These are phyloP conservation scores for Fusarium humuli DNA, from an alignment of 2,329 filamentous ascomycete species.

Conservation along the genomic window DNA sequence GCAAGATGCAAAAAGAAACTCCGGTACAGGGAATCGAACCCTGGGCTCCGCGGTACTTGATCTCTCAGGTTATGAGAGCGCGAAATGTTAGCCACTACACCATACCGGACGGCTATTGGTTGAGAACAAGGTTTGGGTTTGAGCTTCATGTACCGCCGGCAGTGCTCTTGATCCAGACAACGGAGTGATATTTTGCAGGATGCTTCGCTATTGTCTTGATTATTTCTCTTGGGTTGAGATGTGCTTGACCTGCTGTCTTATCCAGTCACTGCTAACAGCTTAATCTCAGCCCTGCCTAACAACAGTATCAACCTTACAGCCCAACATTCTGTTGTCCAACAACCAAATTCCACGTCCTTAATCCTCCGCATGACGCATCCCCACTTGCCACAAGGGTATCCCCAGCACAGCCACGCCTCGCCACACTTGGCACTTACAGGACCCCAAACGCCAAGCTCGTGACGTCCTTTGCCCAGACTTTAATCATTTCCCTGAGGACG, in stretches of 20 bases:
- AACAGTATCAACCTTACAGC: neutral
- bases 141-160: fast-evolving
- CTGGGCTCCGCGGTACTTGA: slow-evolving; percentile 43
- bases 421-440: neutral
- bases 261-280: neutral
- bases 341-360: neutral
- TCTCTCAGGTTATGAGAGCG: slow-evolving; percentile 46
- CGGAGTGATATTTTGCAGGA: too few relatives aligned
- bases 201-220: too few relatives aligned
- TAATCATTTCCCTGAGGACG: too few relatives aligned
- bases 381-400: too few relatives aligned
- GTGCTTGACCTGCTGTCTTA: neutral
- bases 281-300: neutral
- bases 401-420: slow-evolving; percentile 5
- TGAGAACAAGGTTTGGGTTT: fast-evolving
- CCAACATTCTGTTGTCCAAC: neutral
- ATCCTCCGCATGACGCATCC: neutral
- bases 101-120: slow-evolving; percentile 45
- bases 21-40: slow-evolving; percentile 48
- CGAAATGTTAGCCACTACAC: slow-evolving; percentile 53
- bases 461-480: slow-evolving; percentile 5
- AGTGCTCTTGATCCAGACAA: neutral
- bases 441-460: neutral
- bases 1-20: slow-evolving; percentile 3
- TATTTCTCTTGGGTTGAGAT: neutral